Base-by-base conservation (phyloP, 106 monocot genomes). In the Dioscorea dumetorum region DNA sequence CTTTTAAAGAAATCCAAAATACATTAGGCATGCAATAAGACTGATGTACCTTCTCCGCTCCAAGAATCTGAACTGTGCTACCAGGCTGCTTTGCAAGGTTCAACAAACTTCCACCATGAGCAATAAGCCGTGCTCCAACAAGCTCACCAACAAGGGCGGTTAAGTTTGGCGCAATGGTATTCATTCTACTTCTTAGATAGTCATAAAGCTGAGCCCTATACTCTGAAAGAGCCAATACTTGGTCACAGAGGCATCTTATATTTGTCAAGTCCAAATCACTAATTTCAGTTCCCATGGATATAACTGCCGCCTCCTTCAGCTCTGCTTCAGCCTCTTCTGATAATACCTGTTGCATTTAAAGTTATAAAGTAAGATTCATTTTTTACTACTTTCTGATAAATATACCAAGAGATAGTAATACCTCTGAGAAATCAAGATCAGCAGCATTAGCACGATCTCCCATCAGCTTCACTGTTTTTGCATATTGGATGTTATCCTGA, bases 261-360 rank as follows among this genome's bases (percentile, higher is more conserved):
- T 86, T 95, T 50, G 24, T 33, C 57, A 95, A 76, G 32, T 91
- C 91, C 35, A 91, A 31, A 18, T 91, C 91, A 69, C 75, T 91
- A 67, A 95, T 85, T 86, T 95, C 91, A 61, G 91, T 95, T 24
- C 95, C 91, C 95, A 95, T 95, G 23, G 95, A 95, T 81, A 88
- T 91, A 4, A 79, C 73, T 5, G 91, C 78, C 57, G 95, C 81
- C 57, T 81, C 95, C 65, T 95, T 95, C 13, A 95, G 66, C 58
- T 88, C 85, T 62, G 76, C 76, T 68, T 95, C 95, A 63, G 68
- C 68, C 64, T 95, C 95, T 67, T 91, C 95, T 33, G 83, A 56
- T 33, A 95, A 66, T 33, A 91, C 54, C 94, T 94, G 57, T 23
- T 31, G 35, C 21, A 63, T 48, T 31, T 22, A 67, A 48, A 17